phyloP scores from a whole-genome alignment of 768 basidiomycete species.

The Rhizopogon vesiculosus region DNA sequence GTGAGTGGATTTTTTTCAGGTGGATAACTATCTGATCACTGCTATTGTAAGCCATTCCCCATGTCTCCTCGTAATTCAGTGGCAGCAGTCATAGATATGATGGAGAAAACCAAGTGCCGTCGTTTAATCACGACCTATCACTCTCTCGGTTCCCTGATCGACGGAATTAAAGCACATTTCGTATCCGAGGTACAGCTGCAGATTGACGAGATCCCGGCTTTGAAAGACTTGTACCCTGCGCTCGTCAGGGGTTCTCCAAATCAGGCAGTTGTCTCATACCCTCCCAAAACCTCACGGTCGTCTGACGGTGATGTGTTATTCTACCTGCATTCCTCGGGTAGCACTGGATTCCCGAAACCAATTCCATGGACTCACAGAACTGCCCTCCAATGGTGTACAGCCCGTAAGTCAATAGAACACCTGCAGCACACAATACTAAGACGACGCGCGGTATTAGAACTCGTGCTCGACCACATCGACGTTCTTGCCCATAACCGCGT shows the following conservation, averaged over 20 bases:
- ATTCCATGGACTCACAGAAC: slow-evolving; percentile 30
- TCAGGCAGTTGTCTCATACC: slow-evolving; percentile 9
- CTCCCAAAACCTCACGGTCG: not conserved
- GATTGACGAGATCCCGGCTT: slow-evolving; percentile 11
- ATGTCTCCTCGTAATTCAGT: slow-evolving; percentile 34
- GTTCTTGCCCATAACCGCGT: not conserved
- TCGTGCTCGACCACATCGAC: slow-evolving; percentile 5
- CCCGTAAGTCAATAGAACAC: slow-evolving; percentile 22
- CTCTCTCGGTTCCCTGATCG: slow-evolving; percentile 25
- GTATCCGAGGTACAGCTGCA: not conserved
- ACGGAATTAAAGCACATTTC: slow-evolving; percentile 21
- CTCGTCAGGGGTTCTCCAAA: not conserved
- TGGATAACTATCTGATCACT: not conserved
- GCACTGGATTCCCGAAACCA: slow-evolving; percentile 42
- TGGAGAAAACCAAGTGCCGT: slow-evolving; percentile 35
- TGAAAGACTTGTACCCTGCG: slow-evolving; percentile 8
- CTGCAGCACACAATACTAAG: not conserved
- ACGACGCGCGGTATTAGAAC: slow-evolving; percentile 2
- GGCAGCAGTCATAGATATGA: slow-evolving; percentile 27
- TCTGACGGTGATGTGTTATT: slow-evolving; percentile 18
- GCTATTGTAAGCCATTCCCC: slow-evolving; percentile 26
- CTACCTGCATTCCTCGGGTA: slow-evolving; percentile 47
- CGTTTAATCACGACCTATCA: slow-evolving; percentile 31
- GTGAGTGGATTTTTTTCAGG: too few relatives aligned
- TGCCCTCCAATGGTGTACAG: slow-evolving; percentile 28